Percentiles rank a stretch among this genome's conserved stretches.
Conservation (phyloP, 176 grass and related monocot genomes). For the Lolium perenne region DNA sequence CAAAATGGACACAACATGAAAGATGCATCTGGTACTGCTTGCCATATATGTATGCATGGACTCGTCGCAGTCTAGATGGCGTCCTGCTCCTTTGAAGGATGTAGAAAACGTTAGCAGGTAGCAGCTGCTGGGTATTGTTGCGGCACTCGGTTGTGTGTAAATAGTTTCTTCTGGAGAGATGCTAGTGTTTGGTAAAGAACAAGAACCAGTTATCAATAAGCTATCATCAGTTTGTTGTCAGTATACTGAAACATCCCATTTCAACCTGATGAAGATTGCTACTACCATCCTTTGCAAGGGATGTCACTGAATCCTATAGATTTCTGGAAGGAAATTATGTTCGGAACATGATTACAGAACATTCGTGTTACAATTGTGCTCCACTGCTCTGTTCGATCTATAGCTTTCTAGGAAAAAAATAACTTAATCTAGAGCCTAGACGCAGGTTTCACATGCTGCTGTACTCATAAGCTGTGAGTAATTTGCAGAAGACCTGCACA, state of each 20-base stretch:
- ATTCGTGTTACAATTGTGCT: background rate
- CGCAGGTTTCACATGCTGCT: background rate
- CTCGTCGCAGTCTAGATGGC: background rate
- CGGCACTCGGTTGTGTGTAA: slow-evolving; percentile 33
- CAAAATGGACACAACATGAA: slow-evolving; percentile 55
- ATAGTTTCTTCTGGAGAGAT: slow-evolving; percentile 34
- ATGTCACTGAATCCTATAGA: background rate
- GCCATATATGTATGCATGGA: background rate
- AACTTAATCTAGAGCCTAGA: background rate
- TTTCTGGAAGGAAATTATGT: background rate
- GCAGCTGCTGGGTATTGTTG: background rate
- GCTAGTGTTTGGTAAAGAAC: slow-evolving; percentile 22
- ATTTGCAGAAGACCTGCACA: background rate
- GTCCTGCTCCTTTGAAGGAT: background rate
- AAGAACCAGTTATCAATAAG: slow-evolving; percentile 46
- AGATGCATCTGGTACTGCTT: slow-evolving; percentile 15
- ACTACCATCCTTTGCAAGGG: background rate
- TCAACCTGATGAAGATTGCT: slow-evolving; percentile 9
- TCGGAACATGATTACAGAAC: background rate
- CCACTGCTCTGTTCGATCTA: background rate
- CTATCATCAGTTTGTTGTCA: slow-evolving; percentile 13
- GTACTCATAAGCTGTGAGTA: background rate
- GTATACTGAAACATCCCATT: background rate
- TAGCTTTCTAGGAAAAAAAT: background rate
- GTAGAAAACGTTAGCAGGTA: slow-evolving; percentile 37